Conservation (phyloP, 768 basidiomycete genomes). For the Hemileccinum rubropunctum region DNA sequence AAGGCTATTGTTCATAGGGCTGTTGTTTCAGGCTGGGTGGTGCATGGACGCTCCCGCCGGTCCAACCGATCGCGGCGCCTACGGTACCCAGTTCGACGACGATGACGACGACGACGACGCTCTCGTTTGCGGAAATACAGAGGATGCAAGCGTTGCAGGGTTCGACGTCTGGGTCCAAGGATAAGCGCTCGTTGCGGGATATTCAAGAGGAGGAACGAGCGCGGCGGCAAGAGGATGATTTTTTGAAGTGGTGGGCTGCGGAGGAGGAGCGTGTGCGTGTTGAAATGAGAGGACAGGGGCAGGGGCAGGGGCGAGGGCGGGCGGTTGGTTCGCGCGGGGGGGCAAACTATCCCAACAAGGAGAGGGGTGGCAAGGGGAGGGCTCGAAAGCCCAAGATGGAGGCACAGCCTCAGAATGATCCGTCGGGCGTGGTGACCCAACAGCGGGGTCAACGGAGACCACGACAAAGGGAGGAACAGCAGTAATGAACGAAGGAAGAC, state of each 20-base stretch:
- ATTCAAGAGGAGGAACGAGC: slow-evolving; percentile 85
- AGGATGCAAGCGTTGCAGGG: slow-evolving; percentile 63
- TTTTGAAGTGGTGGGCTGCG: slow-evolving; percentile 84
- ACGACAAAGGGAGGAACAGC: neutral
- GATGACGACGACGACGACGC: slow-evolving; percentile 16
- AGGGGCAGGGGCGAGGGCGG: neutral
- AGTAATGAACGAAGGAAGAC: too few relatives aligned
- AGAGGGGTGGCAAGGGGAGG: slow-evolving; percentile 1
- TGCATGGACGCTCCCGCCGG: slow-evolving; percentile 65
- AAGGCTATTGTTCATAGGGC: neutral
- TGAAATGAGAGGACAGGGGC: slow-evolving; percentile 35
- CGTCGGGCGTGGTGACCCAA: too few relatives aligned
- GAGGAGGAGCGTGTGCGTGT: slow-evolving; percentile 72
- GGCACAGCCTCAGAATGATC: too few relatives aligned
- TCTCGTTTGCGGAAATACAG: slow-evolving; percentile 86
- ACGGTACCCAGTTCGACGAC: slow-evolving; percentile 14
- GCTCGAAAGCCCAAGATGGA: slow-evolving; percentile 3
- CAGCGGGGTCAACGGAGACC: too few relatives aligned
- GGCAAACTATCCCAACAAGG: neutral
- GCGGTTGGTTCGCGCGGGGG: neutral
- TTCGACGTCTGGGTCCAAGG: slow-evolving; percentile 32
- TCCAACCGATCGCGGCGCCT: slow-evolving; percentile 42
- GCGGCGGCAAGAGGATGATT: slow-evolving; percentile 69
- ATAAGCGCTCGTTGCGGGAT: slow-evolving; percentile 66
- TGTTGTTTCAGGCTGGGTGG: slow-evolving; percentile 27